These are phyloP conservation scores for Gyromitra esculenta DNA, from an alignment of 2,329 filamentous ascomycete genomes.

Conservation along the genomic window DNA sequence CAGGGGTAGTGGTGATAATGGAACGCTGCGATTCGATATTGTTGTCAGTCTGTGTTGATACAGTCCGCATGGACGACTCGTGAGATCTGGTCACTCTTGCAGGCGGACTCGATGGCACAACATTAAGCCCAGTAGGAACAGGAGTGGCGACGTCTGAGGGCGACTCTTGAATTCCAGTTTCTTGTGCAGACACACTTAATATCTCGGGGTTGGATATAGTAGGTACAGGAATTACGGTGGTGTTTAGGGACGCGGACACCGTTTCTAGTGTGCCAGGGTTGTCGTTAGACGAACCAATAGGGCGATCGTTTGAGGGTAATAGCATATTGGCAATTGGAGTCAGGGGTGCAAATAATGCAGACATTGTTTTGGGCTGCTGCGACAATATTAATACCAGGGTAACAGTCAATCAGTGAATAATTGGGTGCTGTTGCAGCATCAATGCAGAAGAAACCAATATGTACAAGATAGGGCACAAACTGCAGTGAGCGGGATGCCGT, in stretches of 20 bases:
- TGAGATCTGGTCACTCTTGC: conserved; percentile 36
- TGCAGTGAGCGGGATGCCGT: conserved; percentile 38
- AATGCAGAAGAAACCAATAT: conserved; percentile 34
- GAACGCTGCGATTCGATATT: conserved; percentile 25
- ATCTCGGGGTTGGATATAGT: conserved; percentile 12
- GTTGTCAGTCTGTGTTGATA: conserved; percentile 42
- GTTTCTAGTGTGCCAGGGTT: conserved; percentile 14
- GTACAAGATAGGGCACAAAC: conserved; percentile 31
- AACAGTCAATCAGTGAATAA: conserved; percentile 16
- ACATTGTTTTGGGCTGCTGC: conserved; percentile 19
- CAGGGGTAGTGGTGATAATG: neutral
- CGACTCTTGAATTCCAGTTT: conserved; percentile 10
- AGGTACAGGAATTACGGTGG: conserved; percentile 14
- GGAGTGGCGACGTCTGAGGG: conserved; percentile 1
- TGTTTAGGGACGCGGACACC: conserved; percentile 22
- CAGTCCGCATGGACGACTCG: conserved; percentile 34
- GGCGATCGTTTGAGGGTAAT: conserved; percentile 11
- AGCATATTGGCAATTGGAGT: conserved; percentile 31
- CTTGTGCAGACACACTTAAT: conserved; percentile 7
- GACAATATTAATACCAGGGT: conserved; percentile 10
- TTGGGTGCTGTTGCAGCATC: conserved; percentile 1
- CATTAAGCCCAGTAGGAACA: conserved; percentile 20
- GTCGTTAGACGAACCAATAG: conserved; percentile 26
- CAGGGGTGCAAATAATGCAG: conserved; percentile 38
- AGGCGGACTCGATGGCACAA: conserved; percentile 2